These are phyloP conservation scores for Dendrobium officinale DNA, from an alignment of 106 monocot species.

Conservation along the genomic window DNA sequence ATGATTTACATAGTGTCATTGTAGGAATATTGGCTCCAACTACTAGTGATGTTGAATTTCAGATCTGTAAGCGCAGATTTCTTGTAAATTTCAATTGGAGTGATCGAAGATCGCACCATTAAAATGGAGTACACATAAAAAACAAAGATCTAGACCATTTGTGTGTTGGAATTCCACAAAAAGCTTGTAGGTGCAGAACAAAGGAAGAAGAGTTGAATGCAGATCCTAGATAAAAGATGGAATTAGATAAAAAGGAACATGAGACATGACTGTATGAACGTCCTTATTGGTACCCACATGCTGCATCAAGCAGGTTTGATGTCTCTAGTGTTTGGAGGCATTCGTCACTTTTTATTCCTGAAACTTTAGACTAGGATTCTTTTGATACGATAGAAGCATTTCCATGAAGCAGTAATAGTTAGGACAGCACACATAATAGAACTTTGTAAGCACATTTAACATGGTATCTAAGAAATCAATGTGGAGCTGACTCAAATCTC, in stretches of 20 bases:
- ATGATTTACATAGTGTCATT: not conserved
- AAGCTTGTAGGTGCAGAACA: not conserved
- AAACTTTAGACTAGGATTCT: not conserved
- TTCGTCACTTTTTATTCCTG: not conserved
- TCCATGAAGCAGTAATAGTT: not conserved
- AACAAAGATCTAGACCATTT: not conserved
- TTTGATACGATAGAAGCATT: conserved; percentile 1
- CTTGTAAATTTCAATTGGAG: not conserved
- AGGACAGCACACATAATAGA: not conserved
- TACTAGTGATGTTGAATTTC: not conserved
- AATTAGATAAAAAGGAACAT: not conserved
- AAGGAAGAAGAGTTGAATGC: not conserved
- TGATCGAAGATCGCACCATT: not conserved
- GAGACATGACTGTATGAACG: not conserved
- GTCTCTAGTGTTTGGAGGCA: not conserved
- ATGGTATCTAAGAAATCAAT: not conserved
- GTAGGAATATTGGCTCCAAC: not conserved
- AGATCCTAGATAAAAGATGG: not conserved
- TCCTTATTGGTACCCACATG: not conserved
- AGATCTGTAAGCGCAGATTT: not conserved
- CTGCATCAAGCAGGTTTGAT: not conserved
- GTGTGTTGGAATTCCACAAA: not conserved
- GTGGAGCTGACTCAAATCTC: not conserved
- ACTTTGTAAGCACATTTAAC: not conserved
- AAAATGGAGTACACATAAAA: not conserved